These are phyloP conservation scores for Neofusicoccum cordaticola DNA, from an alignment of 2,329 filamentous ascomycete genomes.

Conservation along the genomic window DNA sequence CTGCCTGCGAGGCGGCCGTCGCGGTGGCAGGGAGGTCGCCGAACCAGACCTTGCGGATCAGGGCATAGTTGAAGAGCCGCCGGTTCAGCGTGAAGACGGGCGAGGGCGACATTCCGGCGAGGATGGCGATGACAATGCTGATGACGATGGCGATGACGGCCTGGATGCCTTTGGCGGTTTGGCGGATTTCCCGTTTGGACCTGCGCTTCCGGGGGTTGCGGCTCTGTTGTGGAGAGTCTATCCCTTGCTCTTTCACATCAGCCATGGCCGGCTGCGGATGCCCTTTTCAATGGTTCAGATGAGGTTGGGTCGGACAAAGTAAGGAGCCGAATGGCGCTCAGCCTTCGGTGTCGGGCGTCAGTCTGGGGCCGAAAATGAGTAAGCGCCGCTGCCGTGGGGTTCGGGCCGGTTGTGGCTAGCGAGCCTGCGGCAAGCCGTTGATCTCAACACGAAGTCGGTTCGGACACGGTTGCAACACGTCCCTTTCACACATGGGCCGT, in stretches of 20 bases:
- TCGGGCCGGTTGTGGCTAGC: background rate
- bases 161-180: background rate
- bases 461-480: too few species aligned
- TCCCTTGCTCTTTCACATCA: background rate
- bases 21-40: constrained; percentile 26
- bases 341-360: background rate
- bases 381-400: background rate
- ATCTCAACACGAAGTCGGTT: background rate
- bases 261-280: background rate
- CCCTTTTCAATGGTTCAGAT: background rate
- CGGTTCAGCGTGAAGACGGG: constrained; percentile 33
- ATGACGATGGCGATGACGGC: constrained; percentile 4
- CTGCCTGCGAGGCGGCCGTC: constrained; percentile 25
- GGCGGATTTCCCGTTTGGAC: background rate
- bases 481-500: too few species aligned
- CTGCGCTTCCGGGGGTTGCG: background rate
- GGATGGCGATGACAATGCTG: background rate
- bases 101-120: constrained; percentile 26
- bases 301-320: background rate
- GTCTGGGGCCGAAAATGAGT: constrained; percentile 4
- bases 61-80: constrained; percentile 41
- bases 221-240: background rate
- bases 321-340: background rate
- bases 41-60: constrained; percentile 41
- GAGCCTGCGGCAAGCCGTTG: background rate